phyloP scores from a whole-genome alignment of 129 eudicot species.

The Lactuca saligna region DNA sequence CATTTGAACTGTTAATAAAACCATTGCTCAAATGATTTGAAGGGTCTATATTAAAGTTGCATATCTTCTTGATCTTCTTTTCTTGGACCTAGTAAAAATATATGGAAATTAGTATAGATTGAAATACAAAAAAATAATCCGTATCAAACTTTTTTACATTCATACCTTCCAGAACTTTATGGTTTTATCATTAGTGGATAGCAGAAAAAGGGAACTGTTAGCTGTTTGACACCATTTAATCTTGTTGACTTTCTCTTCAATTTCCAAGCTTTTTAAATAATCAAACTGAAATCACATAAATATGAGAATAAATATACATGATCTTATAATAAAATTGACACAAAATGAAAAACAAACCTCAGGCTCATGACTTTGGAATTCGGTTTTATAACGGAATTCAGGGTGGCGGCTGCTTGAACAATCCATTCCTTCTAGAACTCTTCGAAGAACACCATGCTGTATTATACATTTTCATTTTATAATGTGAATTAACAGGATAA shows the following conservation, averaged over 20 bases:
- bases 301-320: slow-evolving; percentile 10
- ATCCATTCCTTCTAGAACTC: slow-evolving; percentile 76
- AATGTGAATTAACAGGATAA: slow-evolving; percentile 3
- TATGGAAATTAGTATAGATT: not conserved
- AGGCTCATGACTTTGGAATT: slow-evolving; percentile 97
- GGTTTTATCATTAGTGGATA: slow-evolving; percentile 97
- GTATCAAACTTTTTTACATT: slow-evolving; percentile 2
- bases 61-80: slow-evolving; percentile 81
- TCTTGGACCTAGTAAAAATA: slow-evolving; percentile 78
- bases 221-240: slow-evolving; percentile 92
- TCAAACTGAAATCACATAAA: slow-evolving; percentile 71
- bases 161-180: slow-evolving; percentile 92
- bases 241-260: slow-evolving; percentile 96
- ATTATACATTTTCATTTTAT: slow-evolving; percentile 34
- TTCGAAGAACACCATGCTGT: slow-evolving; percentile 69
- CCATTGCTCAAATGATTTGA: slow-evolving; percentile 61
- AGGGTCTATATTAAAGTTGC: slow-evolving; percentile 67
- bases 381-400: slow-evolving; percentile 91
- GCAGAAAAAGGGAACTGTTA: slow-evolving; percentile 71
- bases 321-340: not conserved
- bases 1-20: slow-evolving; percentile 49
- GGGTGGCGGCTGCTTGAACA: slow-evolving; percentile 78
- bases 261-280: slow-evolving; percentile 94
- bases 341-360: slow-evolving; percentile 54
- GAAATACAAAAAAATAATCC: not conserved